Conservation (phyloP, 768 basidiomycete species). For the Boletus rubropictus region DNA sequence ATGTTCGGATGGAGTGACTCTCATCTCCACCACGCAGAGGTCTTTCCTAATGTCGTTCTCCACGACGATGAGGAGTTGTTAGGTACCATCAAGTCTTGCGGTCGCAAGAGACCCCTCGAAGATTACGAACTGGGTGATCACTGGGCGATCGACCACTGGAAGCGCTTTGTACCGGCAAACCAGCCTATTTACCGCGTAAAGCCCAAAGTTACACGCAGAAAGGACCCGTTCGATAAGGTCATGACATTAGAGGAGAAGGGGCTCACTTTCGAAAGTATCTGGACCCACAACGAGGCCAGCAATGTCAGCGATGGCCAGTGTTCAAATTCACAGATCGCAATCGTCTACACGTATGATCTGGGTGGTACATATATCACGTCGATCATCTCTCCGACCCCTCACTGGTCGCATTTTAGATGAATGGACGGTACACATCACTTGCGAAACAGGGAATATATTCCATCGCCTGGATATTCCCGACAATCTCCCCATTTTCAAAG, state of each 20-base stretch:
- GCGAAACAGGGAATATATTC: conserved; percentile 11
- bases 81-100: conserved; percentile 21
- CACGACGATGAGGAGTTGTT: conserved; percentile 7
- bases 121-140: conserved; percentile 12
- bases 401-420: conserved; percentile 9
- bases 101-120: conserved; percentile 16
- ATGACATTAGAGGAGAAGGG: conserved; percentile 21
- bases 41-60: conserved; percentile 19
- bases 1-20: conserved; percentile 29
- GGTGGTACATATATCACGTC: conserved; percentile 5
- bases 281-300: conserved; percentile 14
- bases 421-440: conserved; percentile 28
- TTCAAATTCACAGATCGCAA: conserved; percentile 16
- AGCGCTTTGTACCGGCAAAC: conserved; percentile 9
- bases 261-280: conserved; percentile 22
- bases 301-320: conserved; percentile 26
- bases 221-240: conserved; percentile 1
- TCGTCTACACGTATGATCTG: conserved; percentile 24
- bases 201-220: conserved; percentile 6
- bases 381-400: neutral
- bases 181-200: conserved; percentile 17
- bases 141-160: conserved; percentile 10
- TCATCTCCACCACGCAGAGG: conserved; percentile 22
- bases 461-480: conserved; percentile 7
- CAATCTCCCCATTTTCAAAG: conserved; percentile 18